These are phyloP conservation scores for Quercus alba DNA, from an alignment of 306 rosid genomes.

Conservation along the genomic window DNA sequence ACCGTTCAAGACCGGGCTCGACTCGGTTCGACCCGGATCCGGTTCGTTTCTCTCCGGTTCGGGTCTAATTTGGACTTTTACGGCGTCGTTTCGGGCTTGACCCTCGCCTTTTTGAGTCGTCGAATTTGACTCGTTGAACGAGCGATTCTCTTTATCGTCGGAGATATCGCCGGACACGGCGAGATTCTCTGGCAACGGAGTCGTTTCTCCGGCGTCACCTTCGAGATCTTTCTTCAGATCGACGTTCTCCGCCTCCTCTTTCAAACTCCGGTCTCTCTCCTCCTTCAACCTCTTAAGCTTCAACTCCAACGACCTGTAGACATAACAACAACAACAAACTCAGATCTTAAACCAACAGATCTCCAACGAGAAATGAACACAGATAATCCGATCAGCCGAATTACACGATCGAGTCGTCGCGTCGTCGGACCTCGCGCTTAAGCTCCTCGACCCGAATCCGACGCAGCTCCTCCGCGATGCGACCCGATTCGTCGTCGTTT, in stretches of 20 bases:
- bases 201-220: neutral
- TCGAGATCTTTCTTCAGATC: conserved; percentile 12
- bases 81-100: conserved; percentile 22
- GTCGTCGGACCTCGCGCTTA: conserved; percentile 47
- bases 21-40: conserved; percentile 19
- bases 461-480: conserved; percentile 30
- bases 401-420: conserved; percentile 54
- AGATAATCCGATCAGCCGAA: neutral
- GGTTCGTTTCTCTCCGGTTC: conserved; percentile 14
- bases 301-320: conserved; percentile 56
- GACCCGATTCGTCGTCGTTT: conserved; percentile 14
- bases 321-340: conserved; percentile 3
- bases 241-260: conserved; percentile 11
- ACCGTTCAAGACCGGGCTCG: conserved; percentile 17
- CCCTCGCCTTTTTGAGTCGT: conserved; percentile 34
- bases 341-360: conserved; percentile 37
- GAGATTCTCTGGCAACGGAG: conserved; percentile 8
- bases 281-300: conserved; percentile 53
- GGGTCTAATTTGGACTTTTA: conserved; percentile 1
- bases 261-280: conserved; percentile 35
- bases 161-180: conserved; percentile 28
- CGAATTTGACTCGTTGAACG: conserved; percentile 57
- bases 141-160: conserved; percentile 42
- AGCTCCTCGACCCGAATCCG: conserved; percentile 50
- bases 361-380: conserved; percentile 16